These are phyloP conservation scores for Diaporthe citriasiana DNA, from an alignment of 2,329 filamentous ascomycete species.

Conservation along the genomic window DNA sequence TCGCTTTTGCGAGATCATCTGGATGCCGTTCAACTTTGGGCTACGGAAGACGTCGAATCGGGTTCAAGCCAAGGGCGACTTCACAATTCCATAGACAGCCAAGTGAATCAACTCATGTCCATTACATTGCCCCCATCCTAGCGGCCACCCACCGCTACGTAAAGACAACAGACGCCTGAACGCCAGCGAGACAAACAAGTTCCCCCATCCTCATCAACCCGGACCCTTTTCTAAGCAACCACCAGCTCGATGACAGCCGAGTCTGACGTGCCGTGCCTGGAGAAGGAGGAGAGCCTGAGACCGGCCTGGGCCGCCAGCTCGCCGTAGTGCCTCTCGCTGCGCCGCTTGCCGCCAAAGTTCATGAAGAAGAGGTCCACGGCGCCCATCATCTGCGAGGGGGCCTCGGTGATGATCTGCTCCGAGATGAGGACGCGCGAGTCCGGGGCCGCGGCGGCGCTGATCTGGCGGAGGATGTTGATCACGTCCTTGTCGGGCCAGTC, in stretches of 20 bases:
- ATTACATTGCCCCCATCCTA: not conserved
- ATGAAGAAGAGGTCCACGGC: constrained; percentile 47
- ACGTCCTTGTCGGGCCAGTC: constrained; percentile 48
- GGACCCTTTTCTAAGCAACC: not conserved
- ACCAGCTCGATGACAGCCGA: constrained; percentile 29
- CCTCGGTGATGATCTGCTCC: constrained; percentile 45
- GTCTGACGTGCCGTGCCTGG: constrained; percentile 2
- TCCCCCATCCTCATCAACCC: not conserved
- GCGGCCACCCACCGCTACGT: not conserved
- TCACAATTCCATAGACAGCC: not conserved
- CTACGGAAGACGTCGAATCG: no score
- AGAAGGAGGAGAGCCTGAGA: constrained; percentile 11
- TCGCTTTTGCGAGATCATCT: not conserved
- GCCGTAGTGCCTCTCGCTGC: constrained; percentile 43
- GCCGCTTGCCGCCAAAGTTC: constrained; percentile 47
- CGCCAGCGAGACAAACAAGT: not conserved
- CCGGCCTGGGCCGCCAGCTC: constrained; percentile 18
- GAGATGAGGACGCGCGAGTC: constrained; percentile 46
- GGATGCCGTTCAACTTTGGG: not conserved
- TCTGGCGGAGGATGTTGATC: constrained; percentile 43
- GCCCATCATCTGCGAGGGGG: constrained; percentile 43
- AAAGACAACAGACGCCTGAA: not conserved
- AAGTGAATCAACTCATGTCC: not conserved
- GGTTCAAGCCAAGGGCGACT: not conserved
- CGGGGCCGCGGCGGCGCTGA: constrained; percentile 44